phyloP scores from a whole-genome alignment of 371 early-diverging fungal genomes.

The Parasitella parasitica region DNA sequence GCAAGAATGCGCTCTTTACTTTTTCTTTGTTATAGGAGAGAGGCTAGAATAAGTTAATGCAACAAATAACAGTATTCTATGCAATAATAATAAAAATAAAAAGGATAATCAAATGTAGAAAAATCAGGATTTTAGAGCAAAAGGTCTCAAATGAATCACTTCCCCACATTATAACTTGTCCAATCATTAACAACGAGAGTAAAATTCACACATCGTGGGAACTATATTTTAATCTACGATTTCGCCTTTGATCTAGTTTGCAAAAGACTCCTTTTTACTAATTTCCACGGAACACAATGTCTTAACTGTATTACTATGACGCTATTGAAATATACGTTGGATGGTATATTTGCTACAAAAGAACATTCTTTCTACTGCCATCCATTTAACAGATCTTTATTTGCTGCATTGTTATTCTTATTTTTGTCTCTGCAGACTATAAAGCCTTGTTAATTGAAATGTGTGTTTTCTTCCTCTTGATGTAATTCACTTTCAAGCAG shows the following conservation, averaged over 20 bases:
- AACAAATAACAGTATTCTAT: not conserved
- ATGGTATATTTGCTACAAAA: not conserved
- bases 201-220: conserved; percentile 1
- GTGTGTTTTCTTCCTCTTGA: not conserved
- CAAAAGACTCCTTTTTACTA: not conserved
- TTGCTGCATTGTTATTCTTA: not conserved
- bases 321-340: not conserved
- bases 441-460: too few species aligned
- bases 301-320: not conserved
- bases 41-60: not conserved
- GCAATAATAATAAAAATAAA: too few species aligned
- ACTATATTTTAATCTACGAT: not conserved
- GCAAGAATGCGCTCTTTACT: not conserved
- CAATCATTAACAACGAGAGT: not conserved
- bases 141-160: not conserved
- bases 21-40: not conserved
- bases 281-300: not conserved
- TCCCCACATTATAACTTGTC: conserved; percentile 4
- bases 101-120: not conserved
- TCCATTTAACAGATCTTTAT: not conserved
- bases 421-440: not conserved
- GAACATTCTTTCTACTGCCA: not conserved
- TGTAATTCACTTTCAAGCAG: not conserved
- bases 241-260: not conserved
- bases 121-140: not conserved